Conservation (phyloP, 805 yeast species). For the Starmerella khaoyaiensis region DNA sequence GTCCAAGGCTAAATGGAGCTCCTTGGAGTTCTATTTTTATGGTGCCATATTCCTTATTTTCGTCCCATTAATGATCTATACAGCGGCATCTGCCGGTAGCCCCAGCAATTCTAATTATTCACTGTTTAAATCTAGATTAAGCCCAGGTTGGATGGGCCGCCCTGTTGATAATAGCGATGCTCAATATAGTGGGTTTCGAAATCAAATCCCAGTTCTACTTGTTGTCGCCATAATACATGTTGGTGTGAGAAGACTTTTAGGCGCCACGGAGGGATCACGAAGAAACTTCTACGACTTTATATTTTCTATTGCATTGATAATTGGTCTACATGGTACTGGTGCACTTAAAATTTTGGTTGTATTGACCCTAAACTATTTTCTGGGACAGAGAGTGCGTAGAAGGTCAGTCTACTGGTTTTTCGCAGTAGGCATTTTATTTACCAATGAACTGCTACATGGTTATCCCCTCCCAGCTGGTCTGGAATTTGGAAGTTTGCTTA, state of each 20-base stretch:
- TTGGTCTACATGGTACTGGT: constrained; percentile 72
- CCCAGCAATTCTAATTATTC: constrained; percentile 50
- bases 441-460: constrained; percentile 56
- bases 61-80: constrained; percentile 70
- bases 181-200: constrained; percentile 79
- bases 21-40: constrained; percentile 64
- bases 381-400: constrained; percentile 26
- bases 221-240: constrained; percentile 45
- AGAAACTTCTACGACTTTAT: constrained; percentile 54
- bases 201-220: constrained; percentile 54
- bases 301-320: constrained; percentile 56
- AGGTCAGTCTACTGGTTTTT: constrained; percentile 51
- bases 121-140: constrained; percentile 44
- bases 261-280: constrained; percentile 12
- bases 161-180: constrained; percentile 72
- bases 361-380: constrained; percentile 38
- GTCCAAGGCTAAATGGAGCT: constrained; percentile 50
- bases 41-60: constrained; percentile 46
- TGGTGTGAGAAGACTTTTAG: constrained; percentile 33
- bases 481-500: constrained; percentile 57
- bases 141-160: constrained; percentile 83
- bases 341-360: constrained; percentile 48
- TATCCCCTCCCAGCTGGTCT: constrained; percentile 46
- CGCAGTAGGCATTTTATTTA: constrained; percentile 62
- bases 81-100: constrained; percentile 54